Evolutionary conservation across 176 grass and related monocot genomes (phyloP).

Genomic region (Canna indica): DNA sequence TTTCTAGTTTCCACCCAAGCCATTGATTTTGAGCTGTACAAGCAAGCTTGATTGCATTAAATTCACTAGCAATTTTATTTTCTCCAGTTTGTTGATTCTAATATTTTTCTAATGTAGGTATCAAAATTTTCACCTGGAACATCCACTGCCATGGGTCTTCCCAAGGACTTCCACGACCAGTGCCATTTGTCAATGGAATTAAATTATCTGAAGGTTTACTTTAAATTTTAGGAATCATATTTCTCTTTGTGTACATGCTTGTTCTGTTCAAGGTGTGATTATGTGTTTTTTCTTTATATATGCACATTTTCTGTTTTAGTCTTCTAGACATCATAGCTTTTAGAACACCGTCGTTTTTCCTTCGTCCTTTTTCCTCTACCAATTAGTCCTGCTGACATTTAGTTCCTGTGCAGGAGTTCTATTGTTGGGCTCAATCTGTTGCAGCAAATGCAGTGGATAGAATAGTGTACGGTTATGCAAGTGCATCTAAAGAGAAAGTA

Average conservation of each 20-base stretch:
- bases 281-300: slow-evolving; percentile 1
- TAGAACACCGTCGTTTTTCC: background rate
- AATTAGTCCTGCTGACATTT: slow-evolving; percentile 8
- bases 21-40: too few relatives aligned
- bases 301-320: background rate
- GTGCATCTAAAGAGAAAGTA: slow-evolving; percentile 52
- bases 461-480: slow-evolving; percentile 52
- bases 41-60: too few relatives aligned
- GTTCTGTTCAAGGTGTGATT: background rate
- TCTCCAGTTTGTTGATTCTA: slow-evolving; percentile 7
- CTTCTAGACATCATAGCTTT: background rate
- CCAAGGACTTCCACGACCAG: slow-evolving; percentile 78
- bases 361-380: background rate
- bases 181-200: slow-evolving; percentile 71
- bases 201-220: slow-evolving; percentile 82
- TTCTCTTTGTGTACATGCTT: background rate
- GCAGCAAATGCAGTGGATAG: slow-evolving; percentile 49
- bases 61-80: background rate
- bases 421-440: slow-evolving; percentile 88
- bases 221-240: slow-evolving; percentile 1
- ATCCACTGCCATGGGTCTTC: slow-evolving; percentile 79
- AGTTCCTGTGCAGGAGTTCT: slow-evolving; percentile 62
- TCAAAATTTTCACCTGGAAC: slow-evolving; percentile 92
- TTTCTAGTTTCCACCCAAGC: too few relatives aligned
- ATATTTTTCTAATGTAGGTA: slow-evolving; percentile 40